These are phyloP conservation scores for Aspergillus sparsus DNA, from an alignment of 495 filamentous ascomycete genomes.

Conservation along the genomic window DNA sequence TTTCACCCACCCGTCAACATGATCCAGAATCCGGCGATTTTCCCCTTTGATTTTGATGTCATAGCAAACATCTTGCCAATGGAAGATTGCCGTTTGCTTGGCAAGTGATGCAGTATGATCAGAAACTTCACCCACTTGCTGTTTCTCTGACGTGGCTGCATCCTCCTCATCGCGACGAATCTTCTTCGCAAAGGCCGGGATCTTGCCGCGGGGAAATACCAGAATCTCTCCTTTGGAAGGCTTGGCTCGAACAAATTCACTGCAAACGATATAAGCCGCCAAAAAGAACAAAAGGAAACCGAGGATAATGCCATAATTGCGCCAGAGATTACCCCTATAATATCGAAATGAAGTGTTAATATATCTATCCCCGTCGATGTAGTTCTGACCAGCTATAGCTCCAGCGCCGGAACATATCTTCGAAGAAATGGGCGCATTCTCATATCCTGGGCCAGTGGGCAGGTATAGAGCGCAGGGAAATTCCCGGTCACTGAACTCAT, in stretches of 20 bases:
- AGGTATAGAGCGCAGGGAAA: conserved; percentile 66
- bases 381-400: conserved; percentile 54
- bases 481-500: conserved; percentile 72
- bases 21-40: conserved; percentile 71
- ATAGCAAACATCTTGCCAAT: conserved; percentile 84
- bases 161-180: conserved; percentile 38
- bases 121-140: conserved; percentile 7
- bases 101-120: conserved; percentile 32
- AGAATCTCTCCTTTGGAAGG: conserved; percentile 88
- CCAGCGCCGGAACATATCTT: conserved; percentile 65
- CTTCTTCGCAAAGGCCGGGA: conserved; percentile 60
- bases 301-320: conserved; percentile 79
- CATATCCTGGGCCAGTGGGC: conserved; percentile 57
- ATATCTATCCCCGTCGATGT: conserved; percentile 69
- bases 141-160: conserved; percentile 42
- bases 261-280: conserved; percentile 64
- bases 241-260: conserved; percentile 74
- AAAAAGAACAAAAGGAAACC: conserved; percentile 72
- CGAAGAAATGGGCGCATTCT: conserved; percentile 38
- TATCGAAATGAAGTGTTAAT: conserved; percentile 63
- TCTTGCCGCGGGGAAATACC: conserved; percentile 77
- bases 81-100: conserved; percentile 73
- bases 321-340: conserved; percentile 64
- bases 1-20: conserved; percentile 89
- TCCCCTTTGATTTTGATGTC: conserved; percentile 86